Percentiles rank a stretch among this genome's conserved stretches.
Conservation (phyloP, 176 grass and related monocot genomes). For the Carex pumila region DNA sequence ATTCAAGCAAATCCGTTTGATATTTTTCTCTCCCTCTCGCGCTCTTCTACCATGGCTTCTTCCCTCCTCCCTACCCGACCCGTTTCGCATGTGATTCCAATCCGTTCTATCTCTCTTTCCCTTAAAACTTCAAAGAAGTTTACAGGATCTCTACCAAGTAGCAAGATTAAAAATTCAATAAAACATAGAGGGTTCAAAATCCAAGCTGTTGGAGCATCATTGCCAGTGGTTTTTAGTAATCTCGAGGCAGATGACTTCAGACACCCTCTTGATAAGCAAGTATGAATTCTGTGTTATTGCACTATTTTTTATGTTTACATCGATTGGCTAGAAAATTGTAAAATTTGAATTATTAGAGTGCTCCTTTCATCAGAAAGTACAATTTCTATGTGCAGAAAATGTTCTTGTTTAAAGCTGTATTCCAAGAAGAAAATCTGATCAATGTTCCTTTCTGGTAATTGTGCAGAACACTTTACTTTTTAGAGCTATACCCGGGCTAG, state of each 20-base stretch:
- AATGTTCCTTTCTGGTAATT: conserved; percentile 8
- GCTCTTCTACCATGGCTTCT: conserved; percentile 1
- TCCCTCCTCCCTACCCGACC: conserved; percentile 1
- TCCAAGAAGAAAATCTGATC: not conserved
- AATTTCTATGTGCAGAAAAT: not conserved
- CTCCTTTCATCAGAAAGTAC: not conserved
- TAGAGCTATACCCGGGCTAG: conserved; percentile 64
- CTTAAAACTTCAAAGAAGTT: not conserved
- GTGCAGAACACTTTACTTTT: conserved; percentile 79
- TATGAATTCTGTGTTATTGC: not conserved
- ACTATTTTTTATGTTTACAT: not conserved
- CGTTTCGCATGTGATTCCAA: not conserved
- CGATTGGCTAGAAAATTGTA: not conserved
- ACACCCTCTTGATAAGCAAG: conserved; percentile 93
- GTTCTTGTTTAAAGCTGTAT: not conserved
- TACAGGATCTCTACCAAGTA: not conserved
- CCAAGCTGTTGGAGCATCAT: conserved; percentile 27
- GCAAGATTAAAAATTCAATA: not conserved
- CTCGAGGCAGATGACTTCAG: conserved; percentile 87
- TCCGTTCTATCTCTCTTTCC: not conserved
- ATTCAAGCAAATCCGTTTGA: not conserved
- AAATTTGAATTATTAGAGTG: not conserved
- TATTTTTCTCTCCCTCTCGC: not conserved
- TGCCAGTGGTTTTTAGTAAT: conserved; percentile 25
- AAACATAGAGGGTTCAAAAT: conserved; percentile 4